Evolutionary conservation across 108 stramenopile species (phyloP).

Genomic region (Thalassiosira profunda): DNA sequence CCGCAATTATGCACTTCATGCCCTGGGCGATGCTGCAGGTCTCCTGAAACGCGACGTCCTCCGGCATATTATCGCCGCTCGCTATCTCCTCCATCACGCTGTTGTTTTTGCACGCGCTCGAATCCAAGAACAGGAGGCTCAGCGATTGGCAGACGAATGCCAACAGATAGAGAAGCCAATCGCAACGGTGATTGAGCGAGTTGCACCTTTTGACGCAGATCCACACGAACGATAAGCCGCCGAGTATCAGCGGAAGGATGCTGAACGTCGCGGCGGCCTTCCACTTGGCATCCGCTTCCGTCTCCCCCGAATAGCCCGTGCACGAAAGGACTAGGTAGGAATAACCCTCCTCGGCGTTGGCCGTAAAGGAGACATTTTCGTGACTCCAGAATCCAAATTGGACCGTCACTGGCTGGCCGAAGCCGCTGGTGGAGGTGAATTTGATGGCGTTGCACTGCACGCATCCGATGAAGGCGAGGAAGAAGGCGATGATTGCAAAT

Average conservation of each 20-base stretch:
- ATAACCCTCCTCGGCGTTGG: neutral
- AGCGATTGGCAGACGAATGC: constrained; percentile 3
- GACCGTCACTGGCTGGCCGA: neutral
- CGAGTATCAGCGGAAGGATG: neutral
- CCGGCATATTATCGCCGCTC: neutral
- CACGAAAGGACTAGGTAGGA: neutral
- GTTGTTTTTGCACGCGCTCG: constrained; percentile 11
- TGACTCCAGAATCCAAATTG: neutral
- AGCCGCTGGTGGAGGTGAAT: neutral
- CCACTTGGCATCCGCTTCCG: constrained; percentile 11
- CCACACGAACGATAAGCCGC: neutral
- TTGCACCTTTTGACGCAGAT: neutral
- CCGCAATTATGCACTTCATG: constrained; percentile 16
- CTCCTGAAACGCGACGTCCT: neutral
- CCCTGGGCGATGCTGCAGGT: constrained; percentile 9
- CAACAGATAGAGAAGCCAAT: neutral
- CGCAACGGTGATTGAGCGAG: neutral
- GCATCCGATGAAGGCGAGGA: neutral
- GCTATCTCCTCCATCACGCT: neutral
- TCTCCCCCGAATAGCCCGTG: neutral
- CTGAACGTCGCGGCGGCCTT: constrained; percentile 15
- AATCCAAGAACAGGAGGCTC: constrained; percentile 15
- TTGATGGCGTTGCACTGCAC: neutral
- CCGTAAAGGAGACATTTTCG: neutral
- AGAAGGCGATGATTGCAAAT: neutral